A percentile compares a stretch with the other conserved stretches of the same genome.
Conservation (phyloP, 495 filamentous ascomycete species). For the Aspergillus conjunctus region DNA sequence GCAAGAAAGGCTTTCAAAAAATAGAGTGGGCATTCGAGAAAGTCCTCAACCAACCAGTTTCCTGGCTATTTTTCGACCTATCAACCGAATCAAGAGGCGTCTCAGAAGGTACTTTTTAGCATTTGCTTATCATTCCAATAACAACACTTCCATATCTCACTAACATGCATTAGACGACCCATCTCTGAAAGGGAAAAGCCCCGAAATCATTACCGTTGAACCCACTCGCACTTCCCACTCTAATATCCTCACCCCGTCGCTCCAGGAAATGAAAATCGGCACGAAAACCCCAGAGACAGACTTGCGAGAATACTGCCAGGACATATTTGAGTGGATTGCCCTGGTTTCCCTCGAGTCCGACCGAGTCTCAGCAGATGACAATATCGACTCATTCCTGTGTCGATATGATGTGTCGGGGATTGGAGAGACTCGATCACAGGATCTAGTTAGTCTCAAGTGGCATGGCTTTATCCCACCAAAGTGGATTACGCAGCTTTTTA, state of each 20-base stretch:
- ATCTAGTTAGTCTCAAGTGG: constrained; percentile 50
- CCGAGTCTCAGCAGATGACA: constrained; percentile 65
- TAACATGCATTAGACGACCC: constrained; percentile 31
- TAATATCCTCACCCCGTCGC: constrained; percentile 48
- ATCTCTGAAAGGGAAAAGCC: constrained; percentile 57
- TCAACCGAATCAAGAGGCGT: constrained; percentile 26
- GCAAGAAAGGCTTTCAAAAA: constrained; percentile 88
- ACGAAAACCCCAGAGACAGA: constrained; percentile 43
- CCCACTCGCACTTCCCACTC: constrained; percentile 32
- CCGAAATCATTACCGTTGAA: constrained; percentile 47
- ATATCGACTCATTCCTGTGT: constrained; percentile 77
- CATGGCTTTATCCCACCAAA: constrained; percentile 44
- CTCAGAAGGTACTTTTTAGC: constrained; percentile 31
- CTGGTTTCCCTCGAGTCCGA: constrained; percentile 72
- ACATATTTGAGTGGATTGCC: constrained; percentile 83
- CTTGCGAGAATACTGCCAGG: constrained; percentile 61
- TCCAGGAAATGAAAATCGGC: constrained; percentile 46
- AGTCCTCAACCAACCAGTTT: constrained; percentile 67
- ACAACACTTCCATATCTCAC: neutral
- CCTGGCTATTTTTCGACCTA: constrained; percentile 82
- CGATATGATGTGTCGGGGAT: constrained; percentile 70
- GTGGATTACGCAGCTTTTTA: constrained; percentile 47
- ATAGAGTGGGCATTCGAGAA: constrained; percentile 84
- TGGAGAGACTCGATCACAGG: constrained; percentile 23
- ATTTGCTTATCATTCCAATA: neutral